Evolutionary conservation across 2,329 filamentous ascomycete genomes (phyloP).

Genomic region (Fusarium secorum): DNA sequence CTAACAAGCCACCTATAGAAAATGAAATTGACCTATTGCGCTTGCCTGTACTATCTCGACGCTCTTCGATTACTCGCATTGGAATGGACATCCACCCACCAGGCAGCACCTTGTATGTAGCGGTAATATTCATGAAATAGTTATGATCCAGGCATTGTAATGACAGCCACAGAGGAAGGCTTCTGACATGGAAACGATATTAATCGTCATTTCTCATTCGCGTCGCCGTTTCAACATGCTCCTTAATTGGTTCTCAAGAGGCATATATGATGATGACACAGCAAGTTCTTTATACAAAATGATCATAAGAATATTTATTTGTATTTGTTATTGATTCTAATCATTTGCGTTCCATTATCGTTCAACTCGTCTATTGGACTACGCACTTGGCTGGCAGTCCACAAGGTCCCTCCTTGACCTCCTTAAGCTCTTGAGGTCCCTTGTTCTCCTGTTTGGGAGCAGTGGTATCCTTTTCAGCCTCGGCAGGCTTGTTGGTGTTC

Average conservation of each 20-base stretch:
- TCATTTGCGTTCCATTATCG: conserved; percentile 26
- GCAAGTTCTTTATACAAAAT: neutral
- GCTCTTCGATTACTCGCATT: neutral
- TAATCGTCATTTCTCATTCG: neutral
- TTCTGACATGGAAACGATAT: neutral
- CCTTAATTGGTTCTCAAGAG: neutral
- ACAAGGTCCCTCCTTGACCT: conserved; percentile 73
- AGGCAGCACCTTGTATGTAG: neutral
- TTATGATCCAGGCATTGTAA: neutral
- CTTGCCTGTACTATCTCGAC: neutral
- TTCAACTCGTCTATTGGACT: conserved; percentile 61
- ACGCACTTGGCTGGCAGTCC: conserved; percentile 78
- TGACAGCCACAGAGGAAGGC: neutral
- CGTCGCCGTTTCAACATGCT: neutral
- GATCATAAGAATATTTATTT: conserved; percentile 8
- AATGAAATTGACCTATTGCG: neutral
- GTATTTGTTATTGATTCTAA: conserved; percentile 24
- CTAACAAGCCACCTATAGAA: neutral
- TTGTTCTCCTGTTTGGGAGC: conserved; percentile 32
- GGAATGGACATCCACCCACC: neutral
- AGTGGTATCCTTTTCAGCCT: conserved; percentile 19
- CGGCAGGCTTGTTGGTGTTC: conserved; percentile 35
- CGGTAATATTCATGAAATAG: neutral
- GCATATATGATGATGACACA: neutral
- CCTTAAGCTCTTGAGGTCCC: conserved; percentile 47